Base-by-base conservation (phyloP, 352 stramenopile species). In the Halophytophthora batemanensis region DNA sequence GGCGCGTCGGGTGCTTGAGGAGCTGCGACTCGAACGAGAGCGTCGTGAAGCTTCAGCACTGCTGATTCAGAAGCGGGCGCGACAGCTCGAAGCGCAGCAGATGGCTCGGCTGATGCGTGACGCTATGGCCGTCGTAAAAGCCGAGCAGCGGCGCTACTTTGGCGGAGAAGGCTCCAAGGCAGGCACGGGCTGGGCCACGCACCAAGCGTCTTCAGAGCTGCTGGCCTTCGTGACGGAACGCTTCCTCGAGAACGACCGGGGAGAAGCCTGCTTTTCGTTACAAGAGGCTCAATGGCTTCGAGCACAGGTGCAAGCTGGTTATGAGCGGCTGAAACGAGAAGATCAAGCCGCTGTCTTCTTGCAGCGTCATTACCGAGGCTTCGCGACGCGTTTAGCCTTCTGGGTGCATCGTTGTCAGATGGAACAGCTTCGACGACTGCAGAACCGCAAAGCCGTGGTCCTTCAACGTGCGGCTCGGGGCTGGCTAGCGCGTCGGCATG, bases 331-430 rank as follows among this genome's bases (percentile, higher is more conserved):
- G 39, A 18, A 43, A 13, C 52, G 19, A 1, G 77, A 88, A 46
- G 71, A 85, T 31, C 31, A 28, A 3, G 68, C 72, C 7, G 52
- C 75, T 13, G 66, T 86, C 19, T 64, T 74, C 39, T 51, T 88
- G 0, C 77, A 88, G 50, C 77, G 72, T 29, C 54, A 63, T 23
- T 88, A 76, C 47, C 72, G 77, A 1, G 77, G 77, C 6, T 86
- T 69, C 45, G 59, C 50, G 0, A 64, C 70, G 28, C 74, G 64
- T 8, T 46, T 80, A 17, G 60, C 48, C 31, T 83, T 64, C 38
- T 65, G 66, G 41, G 72, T 82, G 0, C 49, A 58, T 28, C 69
- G 80, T 18, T n/a, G 68, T 6, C 67, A 69, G 38, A 39, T 62
- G 8, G 45, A 70, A n/a, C 38, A 82, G 22, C 62, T 59, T 0